Base-by-base conservation (phyloP, 768 basidiomycete species). In the Rhizopogon salebrosus region DNA sequence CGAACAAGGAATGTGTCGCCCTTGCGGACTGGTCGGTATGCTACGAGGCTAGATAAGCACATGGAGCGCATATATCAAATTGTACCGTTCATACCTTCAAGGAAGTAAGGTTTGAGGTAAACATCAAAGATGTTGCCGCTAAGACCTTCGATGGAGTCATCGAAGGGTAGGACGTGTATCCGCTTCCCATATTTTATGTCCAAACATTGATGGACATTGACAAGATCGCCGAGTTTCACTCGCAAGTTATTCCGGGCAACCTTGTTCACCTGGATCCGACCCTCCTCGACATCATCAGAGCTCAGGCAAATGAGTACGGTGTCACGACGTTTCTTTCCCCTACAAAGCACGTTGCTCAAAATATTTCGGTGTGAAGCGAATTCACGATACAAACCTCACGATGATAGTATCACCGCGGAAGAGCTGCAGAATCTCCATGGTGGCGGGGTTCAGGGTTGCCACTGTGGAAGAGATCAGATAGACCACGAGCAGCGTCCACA, bases 171-270 rank as follows among this genome's bases (percentile, higher is more conserved):
- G 55, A 99, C 82, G 67, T 98, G 97, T 37, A 99, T 84, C 51
- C 95, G 87, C 70, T 99, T 98, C 59, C 97, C 97, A 70, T 99
- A 99, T 73, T 98, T 97, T 79, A 98, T 98, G 64, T 98, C 95
- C 54, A 88, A 82, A 68, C 95, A 98, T 63, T 92, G 84, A 70
- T 98, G 95, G 1, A 99, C 94, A 56, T 90, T 91, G 67, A 93
- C 93, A 51, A 98, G 80, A 70, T 99, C 97, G 39, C 91, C 95
- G 39, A 98, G 85, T 76, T 98, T 98, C 61, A 98, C 92, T 51
- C 95, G 91, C 42, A 98, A 74, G 74, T 99, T 98, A 76, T 98
- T 95, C 53, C 97, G 92, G n/a, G 97, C 97, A 34, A 99, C 97
- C 72, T 98, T 98, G 85, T 99, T 99, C 74, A 99, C 76, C 64